These are phyloP conservation scores for Botryotinia globosa DNA, from an alignment of 2,329 filamentous ascomycete genomes.

Conservation along the genomic window DNA sequence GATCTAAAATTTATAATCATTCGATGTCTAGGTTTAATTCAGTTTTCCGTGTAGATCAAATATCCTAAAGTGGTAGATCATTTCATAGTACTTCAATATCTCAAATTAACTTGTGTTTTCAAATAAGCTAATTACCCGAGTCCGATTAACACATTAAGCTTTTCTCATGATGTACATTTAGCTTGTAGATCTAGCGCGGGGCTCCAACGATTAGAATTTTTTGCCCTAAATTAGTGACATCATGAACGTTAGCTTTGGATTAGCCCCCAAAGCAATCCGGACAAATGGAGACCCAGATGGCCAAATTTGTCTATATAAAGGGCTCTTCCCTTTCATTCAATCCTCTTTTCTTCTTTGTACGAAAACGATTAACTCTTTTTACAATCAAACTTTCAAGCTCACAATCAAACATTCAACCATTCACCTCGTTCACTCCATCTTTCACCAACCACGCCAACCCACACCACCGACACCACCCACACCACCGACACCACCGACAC, in stretches of 20 bases:
- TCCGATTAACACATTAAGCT: background rate
- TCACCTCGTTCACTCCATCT: background rate
- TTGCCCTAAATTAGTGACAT: background rate
- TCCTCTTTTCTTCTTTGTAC: background rate
- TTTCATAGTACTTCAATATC: background rate
- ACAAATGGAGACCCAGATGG: background rate
- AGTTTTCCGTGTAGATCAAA: background rate
- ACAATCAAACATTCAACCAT: background rate
- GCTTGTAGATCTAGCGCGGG: background rate
- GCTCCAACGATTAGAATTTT: background rate
- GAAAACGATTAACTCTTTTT: background rate
- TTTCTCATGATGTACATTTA: background rate
- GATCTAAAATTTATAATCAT: rapidly evolving
- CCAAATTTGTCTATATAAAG: background rate
- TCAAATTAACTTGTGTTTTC: background rate
- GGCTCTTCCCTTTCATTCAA: background rate
- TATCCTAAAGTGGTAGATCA: background rate
- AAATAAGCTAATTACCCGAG: background rate
- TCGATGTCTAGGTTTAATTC: too few species aligned
- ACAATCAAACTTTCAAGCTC: background rate
- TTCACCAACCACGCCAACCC: background rate
- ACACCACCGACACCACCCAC: too few species aligned
- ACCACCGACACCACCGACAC: background rate
- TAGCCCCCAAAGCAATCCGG: background rate
- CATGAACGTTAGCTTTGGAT: background rate